Evolutionary conservation across 345 rosid species (phyloP), one percentile per base, ranked within the genome.

Genomic region (Euphorbia peplus): DNA sequence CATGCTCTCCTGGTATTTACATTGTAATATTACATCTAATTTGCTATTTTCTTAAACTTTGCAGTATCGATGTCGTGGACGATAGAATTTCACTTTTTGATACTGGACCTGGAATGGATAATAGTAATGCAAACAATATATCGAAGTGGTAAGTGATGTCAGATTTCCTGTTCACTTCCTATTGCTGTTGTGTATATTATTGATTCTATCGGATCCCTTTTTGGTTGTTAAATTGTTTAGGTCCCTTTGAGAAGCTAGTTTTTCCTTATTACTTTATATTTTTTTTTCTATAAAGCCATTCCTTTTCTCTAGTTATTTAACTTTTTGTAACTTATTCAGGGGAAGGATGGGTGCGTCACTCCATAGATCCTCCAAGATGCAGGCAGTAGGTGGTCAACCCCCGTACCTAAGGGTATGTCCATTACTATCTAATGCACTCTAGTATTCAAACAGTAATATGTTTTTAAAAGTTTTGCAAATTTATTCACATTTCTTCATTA

Each of bases 41-140:
- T 15, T 13, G 4, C 6, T 24, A 37, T 6, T 25, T 18, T 35
- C 14, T 37, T 39, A 16, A 57, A 12, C 9, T 61, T 62, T 86
- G 67, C 88, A 90, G 93, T 1, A 85, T 90, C 72, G 77, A 83
- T 58, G 56, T 90, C 63, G 50, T 16, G 56, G 64, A 72, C 59
- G 83, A 84, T 66, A 67, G 29, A 64, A 81, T 90, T 69, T 74
- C 86, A 61, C 80, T 90, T 63, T 85, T 90, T 80, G 96, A 90
- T 75, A 67, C 91, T n/a, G 96, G 93, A 63, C 78, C 73, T 63
- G 96, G 93, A 78, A 90, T 90, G 96, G 93, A 90, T 68, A 74
- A 68, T 39, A 85, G 84, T 70, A 88, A 85, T 12, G 80, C 76
- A 63, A 82, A 83, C 63, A 80, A 83, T 63, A 81, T 90, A 16